These are phyloP conservation scores for Acorus calamus DNA, from an alignment of 106 monocot species.

Conservation along the genomic window DNA sequence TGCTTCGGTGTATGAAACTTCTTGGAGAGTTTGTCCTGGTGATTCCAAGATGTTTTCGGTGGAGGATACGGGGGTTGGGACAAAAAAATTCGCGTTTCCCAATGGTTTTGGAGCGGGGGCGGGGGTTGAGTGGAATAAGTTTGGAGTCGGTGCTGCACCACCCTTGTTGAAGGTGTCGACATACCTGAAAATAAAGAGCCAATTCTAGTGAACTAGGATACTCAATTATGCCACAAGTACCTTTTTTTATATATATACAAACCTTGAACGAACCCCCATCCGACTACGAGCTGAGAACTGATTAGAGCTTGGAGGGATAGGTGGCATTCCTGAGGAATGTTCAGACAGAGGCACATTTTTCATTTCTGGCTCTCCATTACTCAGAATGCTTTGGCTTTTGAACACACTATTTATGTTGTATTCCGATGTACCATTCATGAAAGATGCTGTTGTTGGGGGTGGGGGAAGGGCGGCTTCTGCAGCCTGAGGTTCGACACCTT, in stretches of 20 bases:
- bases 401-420: slow-evolving; percentile 39
- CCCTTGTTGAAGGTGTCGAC: slow-evolving; percentile 97
- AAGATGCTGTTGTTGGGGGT: slow-evolving; percentile 53
- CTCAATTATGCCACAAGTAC: too few species aligned
- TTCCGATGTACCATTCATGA: slow-evolving; percentile 43
- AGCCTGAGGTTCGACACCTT: slow-evolving; percentile 61
- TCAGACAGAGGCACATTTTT: slow-evolving; percentile 11
- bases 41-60: slow-evolving; percentile 18
- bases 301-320: slow-evolving; percentile 67
- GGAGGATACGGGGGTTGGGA: slow-evolving; percentile 41
- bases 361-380: slow-evolving; percentile 14
- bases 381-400: slow-evolving; percentile 11
- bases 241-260: too few species aligned
- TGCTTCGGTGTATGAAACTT: slow-evolving; percentile 5
- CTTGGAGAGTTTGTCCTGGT: slow-evolving; percentile 12
- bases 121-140: slow-evolving; percentile 43
- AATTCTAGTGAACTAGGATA: too few species aligned
- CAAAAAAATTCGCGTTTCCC: slow-evolving; percentile 54
- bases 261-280: slow-evolving; percentile 83
- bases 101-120: slow-evolving; percentile 55
- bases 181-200: slow-evolving; percentile 34
- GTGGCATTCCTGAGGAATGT: slow-evolving; percentile 46
- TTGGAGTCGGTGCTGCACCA: slow-evolving; percentile 17
- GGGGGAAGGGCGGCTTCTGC: slow-evolving; percentile 60
- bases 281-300: slow-evolving; percentile 81